These are phyloP conservation scores for Kalaharituber pfeilii DNA, from an alignment of 2,329 filamentous ascomycete genomes.

Conservation along the genomic window DNA sequence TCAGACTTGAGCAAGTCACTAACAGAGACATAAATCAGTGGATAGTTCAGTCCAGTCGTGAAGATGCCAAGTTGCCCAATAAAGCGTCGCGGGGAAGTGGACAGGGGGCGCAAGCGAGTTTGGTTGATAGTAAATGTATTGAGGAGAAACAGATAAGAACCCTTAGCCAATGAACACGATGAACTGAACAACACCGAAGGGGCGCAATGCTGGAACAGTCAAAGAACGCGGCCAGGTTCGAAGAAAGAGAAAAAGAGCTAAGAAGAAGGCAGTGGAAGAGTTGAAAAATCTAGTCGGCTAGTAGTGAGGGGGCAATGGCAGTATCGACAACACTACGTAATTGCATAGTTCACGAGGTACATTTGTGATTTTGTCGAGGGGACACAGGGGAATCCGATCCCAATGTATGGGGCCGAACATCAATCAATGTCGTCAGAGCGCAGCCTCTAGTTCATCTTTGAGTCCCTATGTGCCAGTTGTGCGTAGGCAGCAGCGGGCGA, in stretches of 20 bases:
- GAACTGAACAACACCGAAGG: not conserved
- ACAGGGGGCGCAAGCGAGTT: not conserved
- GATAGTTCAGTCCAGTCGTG: not conserved
- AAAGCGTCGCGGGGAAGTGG: not conserved
- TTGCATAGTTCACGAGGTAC: not conserved
- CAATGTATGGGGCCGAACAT: not conserved
- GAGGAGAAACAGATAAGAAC: not conserved
- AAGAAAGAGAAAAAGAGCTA: not conserved
- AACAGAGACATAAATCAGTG: not conserved
- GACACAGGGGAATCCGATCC: not conserved
- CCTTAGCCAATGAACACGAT: not conserved
- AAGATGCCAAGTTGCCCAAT: not conserved
- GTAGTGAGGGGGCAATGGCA: not conserved
- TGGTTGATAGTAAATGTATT: not conserved
- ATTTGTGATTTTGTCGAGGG: not conserved
- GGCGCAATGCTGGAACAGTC: not conserved
- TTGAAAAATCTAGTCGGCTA: not conserved
- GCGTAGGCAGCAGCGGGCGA: not conserved
- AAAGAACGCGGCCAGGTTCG: not conserved
- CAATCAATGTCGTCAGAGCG: conserved; percentile 3
- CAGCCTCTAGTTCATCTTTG: not conserved
- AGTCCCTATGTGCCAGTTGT: not conserved
- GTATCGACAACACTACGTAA: not conserved
- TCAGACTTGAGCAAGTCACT: no score
- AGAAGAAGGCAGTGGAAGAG: not conserved